Conservation (phyloP, 2,329 filamentous ascomycete genomes). For the Zymoseptoria tritici region DNA sequence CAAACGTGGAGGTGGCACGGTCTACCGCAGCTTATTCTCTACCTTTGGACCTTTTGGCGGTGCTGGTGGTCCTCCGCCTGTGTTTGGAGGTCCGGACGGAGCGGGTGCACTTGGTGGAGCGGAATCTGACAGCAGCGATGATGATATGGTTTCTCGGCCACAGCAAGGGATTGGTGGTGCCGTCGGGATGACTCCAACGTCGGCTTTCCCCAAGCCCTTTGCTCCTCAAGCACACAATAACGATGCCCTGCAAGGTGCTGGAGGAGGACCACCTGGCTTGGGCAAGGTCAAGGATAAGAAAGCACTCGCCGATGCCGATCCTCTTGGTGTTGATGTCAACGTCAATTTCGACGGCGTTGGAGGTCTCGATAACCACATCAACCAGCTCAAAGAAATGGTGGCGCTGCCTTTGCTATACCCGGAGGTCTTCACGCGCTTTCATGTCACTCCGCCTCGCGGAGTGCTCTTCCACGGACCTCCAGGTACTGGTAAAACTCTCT, state of each 20-base stretch:
- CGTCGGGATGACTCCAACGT: conserved; percentile 56
- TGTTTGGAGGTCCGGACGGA: conserved; percentile 68
- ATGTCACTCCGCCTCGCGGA: conserved; percentile 87
- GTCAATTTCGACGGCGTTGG: conserved; percentile 94
- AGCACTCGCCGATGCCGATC: conserved; percentile 85
- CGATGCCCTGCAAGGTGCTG: conserved; percentile 49
- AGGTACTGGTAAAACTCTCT: conserved; percentile 94
- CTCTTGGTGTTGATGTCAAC: conserved; percentile 82
- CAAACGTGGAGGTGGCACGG: conserved; percentile 52
- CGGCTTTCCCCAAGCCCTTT: conserved; percentile 41
- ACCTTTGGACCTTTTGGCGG: conserved; percentile 92
- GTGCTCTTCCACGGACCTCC: conserved; percentile 96
- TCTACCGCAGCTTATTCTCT: conserved; percentile 74
- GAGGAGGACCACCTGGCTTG: conserved; percentile 64
- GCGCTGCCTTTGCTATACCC: conserved; percentile 89
- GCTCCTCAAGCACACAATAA: conserved; percentile 49
- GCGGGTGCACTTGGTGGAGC: conserved; percentile 67
- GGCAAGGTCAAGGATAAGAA: conserved; percentile 93
- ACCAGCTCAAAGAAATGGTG: conserved; percentile 98
- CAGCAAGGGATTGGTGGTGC: conserved; percentile 52
- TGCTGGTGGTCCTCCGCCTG: conserved; percentile 62
- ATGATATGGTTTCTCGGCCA: conserved; percentile 58
- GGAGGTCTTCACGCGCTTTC: conserved; percentile 83
- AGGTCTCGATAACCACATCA: conserved; percentile 85
- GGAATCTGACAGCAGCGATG: conserved; percentile 95